Evolutionary conservation across 2,329 filamentous ascomycete species (phyloP).

Genomic region (Aspergillus pseudoterreus): DNA sequence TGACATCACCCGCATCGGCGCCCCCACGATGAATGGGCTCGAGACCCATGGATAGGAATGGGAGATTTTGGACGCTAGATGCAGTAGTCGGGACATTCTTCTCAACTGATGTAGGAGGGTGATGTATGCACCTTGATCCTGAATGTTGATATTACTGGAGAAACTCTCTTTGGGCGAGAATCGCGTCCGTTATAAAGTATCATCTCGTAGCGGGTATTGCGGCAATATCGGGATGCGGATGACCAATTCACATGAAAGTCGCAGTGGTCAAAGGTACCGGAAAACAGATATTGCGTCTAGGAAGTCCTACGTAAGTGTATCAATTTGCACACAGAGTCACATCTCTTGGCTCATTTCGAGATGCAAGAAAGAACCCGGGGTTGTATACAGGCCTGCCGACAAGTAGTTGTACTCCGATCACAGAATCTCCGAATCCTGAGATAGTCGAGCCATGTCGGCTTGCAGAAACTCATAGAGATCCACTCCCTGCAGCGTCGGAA

Average conservation of each 20-base stretch:
- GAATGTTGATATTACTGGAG: not conserved
- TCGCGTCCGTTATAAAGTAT: not conserved
- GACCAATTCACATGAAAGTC: not conserved
- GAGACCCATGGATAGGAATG: constrained; percentile 56
- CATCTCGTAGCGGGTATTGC: constrained; percentile 2
- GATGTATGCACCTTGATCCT: not conserved
- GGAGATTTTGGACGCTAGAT: not conserved
- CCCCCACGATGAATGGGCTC: constrained; percentile 59
- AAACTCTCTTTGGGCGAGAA: no score
- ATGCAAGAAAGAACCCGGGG: no score
- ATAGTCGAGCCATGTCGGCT: constrained; percentile 17
- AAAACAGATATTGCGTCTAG: no score
- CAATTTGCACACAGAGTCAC: no score
- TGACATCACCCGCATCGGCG: constrained; percentile 68
- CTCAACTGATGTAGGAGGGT: no score
- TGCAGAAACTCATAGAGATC: constrained; percentile 31
- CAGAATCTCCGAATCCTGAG: not conserved
- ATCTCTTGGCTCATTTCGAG: no score
- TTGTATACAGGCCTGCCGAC: no score
- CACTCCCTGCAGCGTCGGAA: constrained; percentile 38
- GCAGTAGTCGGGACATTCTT: no score
- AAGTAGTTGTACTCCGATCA: no score
- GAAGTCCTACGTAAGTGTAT: no score
- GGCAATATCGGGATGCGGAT: not conserved
- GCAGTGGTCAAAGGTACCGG: no score